phyloP scores from a whole-genome alignment of 1,284 basidiomycete genomes.

The Veloporphyrellus conicus region DNA sequence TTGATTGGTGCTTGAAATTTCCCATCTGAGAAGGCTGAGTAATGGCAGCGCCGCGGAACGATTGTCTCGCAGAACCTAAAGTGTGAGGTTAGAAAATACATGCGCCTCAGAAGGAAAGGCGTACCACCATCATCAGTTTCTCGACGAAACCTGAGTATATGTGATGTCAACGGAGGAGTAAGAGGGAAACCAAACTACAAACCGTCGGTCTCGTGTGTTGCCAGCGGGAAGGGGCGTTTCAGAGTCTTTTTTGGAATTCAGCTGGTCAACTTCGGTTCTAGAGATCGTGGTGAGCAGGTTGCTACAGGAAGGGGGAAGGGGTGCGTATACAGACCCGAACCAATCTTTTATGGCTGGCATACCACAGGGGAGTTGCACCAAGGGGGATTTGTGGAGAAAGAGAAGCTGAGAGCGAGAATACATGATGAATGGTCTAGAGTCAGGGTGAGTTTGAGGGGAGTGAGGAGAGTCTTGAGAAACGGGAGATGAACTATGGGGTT shows the following conservation, averaged over 20 bases:
- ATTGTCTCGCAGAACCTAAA: constrained; percentile 55
- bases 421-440: constrained; percentile 46
- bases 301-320: constrained; percentile 3
- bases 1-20: constrained; percentile 80
- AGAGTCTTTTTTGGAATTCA: constrained; percentile 59
- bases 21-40: constrained; percentile 85
- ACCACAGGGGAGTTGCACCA: constrained; percentile 63
- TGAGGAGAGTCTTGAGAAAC: constrained; percentile 8
- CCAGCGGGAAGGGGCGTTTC: constrained; percentile 48
- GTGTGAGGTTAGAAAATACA: constrained; percentile 13
- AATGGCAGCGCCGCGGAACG: constrained; percentile 61
- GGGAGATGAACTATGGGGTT: constrained; percentile 6
- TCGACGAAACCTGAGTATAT: constrained; percentile 57
- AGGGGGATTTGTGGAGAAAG: constrained; percentile 66
- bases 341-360: constrained; percentile 82
- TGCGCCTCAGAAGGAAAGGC: constrained; percentile 18
- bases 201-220: constrained; percentile 64
- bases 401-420: constrained; percentile 69
- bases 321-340: constrained; percentile 67
- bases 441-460: constrained; percentile 7
- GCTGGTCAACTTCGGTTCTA: constrained; percentile 59
- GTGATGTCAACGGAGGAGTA: constrained; percentile 45
- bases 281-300: constrained; percentile 21
- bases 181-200: constrained; percentile 59
- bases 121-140: constrained; percentile 70